A percentile compares a stretch with the other conserved stretches of the same genome.
Evolutionary conservation across 2,329 filamentous ascomycete species (phyloP).

Genomic region (Fusarium proliferatum): DNA sequence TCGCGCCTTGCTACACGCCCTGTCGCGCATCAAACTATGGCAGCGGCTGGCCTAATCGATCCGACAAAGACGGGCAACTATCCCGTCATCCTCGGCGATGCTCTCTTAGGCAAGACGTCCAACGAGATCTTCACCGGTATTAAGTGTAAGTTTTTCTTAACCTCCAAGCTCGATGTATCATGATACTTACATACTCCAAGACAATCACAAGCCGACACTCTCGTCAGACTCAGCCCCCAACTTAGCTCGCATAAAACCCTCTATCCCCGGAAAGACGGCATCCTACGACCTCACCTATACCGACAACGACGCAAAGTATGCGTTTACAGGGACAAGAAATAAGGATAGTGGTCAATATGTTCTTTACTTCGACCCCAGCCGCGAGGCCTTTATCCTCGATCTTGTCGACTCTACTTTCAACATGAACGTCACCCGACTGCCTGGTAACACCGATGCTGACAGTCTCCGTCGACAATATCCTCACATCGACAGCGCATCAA

Average conservation of each 20-base stretch:
- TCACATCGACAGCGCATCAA: conserved; percentile 63
- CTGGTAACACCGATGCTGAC: conserved; percentile 70
- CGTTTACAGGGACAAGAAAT: conserved; percentile 69
- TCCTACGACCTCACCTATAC: conserved; percentile 68
- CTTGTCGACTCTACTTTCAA: conserved; percentile 83
- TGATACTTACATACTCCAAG: conserved; percentile 50
- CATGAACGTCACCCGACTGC: conserved; percentile 83
- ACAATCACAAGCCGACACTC: conserved; percentile 70
- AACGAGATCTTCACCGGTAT: conserved; percentile 71
- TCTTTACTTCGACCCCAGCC: conserved; percentile 79
- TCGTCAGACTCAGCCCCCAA: conserved; percentile 61
- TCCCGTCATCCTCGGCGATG: conserved; percentile 72
- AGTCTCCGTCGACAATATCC: conserved; percentile 74
- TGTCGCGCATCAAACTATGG: conserved; percentile 31
- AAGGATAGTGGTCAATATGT: conserved; percentile 69
- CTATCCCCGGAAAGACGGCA: conserved; percentile 59
- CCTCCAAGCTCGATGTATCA: not conserved
- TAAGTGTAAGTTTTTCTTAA: conserved; percentile 61
- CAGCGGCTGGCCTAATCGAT: conserved; percentile 60
- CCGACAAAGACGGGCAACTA: conserved; percentile 71
- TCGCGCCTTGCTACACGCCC: not conserved
- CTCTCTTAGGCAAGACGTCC: conserved; percentile 65
- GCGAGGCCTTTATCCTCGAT: conserved; percentile 84
- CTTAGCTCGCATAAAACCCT: conserved; percentile 63
- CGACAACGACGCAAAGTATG: conserved; percentile 67